These are phyloP conservation scores for Allantophomopsis cytisporea DNA, from an alignment of 2,329 filamentous ascomycete genomes.

Conservation along the genomic window DNA sequence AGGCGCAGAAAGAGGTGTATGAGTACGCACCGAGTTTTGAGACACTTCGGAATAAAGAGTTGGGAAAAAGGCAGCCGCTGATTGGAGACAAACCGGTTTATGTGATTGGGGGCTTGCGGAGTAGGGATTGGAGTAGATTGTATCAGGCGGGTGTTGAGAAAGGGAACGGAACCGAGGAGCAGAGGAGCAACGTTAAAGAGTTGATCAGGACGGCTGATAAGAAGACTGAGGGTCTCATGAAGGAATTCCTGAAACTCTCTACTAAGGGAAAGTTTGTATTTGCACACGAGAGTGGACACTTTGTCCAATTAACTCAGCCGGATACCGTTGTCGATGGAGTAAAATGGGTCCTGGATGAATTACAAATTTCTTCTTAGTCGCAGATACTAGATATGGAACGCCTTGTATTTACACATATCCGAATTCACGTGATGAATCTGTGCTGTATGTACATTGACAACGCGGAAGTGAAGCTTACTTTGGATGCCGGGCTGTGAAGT, in stretches of 20 bases:
- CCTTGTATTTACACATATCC: too few relatives aligned
- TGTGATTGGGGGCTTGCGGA: conserved; percentile 14
- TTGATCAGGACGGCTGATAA: conserved; percentile 14
- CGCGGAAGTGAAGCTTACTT: too few relatives aligned
- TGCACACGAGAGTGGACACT: conserved; percentile 21
- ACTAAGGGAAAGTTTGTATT: conserved; percentile 15
- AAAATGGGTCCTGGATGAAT: too few relatives aligned
- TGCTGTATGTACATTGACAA: too few relatives aligned
- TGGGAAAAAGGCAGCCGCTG: too few relatives aligned
- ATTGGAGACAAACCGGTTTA: conserved; percentile 8
- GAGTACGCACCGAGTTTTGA: too few relatives aligned
- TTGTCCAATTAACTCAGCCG: conserved; percentile 21
- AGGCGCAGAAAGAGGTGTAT: too few relatives aligned
- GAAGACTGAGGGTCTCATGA: conserved; percentile 17
- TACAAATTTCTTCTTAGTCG: too few relatives aligned
- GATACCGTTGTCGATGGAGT: conserved; percentile 20
- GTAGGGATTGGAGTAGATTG: conserved; percentile 16
- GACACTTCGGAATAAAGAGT: too few relatives aligned
- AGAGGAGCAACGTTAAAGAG: conserved; percentile 14
- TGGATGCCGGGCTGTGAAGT: too few relatives aligned
- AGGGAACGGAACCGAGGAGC: conserved; percentile 19
- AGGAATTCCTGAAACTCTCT: conserved; percentile 15
- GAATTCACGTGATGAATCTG: too few relatives aligned
- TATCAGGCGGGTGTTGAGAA: conserved; percentile 18
- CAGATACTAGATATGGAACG: too few relatives aligned